phyloP scores from a whole-genome alignment of 179 eudicot species.

The Silene coronaria region DNA sequence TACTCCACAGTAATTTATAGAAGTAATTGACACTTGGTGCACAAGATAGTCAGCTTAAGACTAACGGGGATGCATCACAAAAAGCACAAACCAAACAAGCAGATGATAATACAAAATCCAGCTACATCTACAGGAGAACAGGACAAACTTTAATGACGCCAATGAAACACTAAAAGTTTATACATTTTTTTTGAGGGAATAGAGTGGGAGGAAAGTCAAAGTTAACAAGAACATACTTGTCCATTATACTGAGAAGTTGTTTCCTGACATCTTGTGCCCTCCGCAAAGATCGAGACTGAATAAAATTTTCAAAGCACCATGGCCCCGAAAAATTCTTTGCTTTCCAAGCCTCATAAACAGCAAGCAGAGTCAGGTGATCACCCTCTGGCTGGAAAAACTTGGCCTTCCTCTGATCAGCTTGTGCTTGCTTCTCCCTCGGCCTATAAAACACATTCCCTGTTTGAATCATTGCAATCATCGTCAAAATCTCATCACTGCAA shows the following conservation, averaged over 20 bases:
- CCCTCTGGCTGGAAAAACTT: conserved; percentile 98
- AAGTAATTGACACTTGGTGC: not conserved
- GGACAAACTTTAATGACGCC: not conserved
- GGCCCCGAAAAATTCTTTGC: conserved; percentile 94
- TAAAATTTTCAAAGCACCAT: conserved; percentile 95
- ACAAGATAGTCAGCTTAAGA: not conserved
- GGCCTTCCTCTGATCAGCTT: conserved; percentile 92
- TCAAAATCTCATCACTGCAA: conserved; percentile 90
- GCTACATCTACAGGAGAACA: not conserved
- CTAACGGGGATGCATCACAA: not conserved
- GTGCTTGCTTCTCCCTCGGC: conserved; percentile 95
- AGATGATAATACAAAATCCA: not conserved
- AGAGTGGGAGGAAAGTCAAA: not conserved
- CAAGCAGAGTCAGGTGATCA: conserved; percentile 86
- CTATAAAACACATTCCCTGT: conserved; percentile 88
- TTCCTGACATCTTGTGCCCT: conserved; percentile 97
- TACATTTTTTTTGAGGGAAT: not conserved
- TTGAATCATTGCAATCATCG: conserved; percentile 94
- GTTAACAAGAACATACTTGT: conserved; percentile 50
- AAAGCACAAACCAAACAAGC: not conserved
- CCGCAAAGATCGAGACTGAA: conserved; percentile 85
- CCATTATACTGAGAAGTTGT: conserved; percentile 92
- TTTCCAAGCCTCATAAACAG: conserved; percentile 99
- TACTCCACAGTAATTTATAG: not conserved
- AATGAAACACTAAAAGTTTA: not conserved